Percentiles rank a stretch among this genome's conserved stretches.
Evolutionary conservation across 2,329 filamentous ascomycete species (phyloP).

Genomic region (Alternaria consortialis): DNA sequence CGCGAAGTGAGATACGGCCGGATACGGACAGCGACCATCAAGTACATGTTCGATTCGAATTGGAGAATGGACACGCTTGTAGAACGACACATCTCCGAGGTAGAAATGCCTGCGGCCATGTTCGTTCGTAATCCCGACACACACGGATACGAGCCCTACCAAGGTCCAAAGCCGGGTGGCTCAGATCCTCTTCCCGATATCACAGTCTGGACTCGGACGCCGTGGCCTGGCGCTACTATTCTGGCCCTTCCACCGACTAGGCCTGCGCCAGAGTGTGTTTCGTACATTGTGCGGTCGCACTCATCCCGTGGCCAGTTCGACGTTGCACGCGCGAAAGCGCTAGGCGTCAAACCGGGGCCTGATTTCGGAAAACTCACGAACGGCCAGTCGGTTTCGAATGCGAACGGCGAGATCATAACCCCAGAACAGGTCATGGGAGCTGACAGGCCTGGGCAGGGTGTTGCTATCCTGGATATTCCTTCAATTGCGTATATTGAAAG

Average conservation of each 20-base stretch:
- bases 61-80: conserved; percentile 77
- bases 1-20: conserved; percentile 56
- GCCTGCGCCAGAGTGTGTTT: conserved; percentile 74
- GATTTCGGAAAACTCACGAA: conserved; percentile 68
- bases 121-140: conserved; percentile 71
- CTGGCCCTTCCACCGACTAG: conserved; percentile 72
- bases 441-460: conserved; percentile 71
- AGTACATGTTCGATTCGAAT: conserved; percentile 79
- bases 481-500: conserved; percentile 73
- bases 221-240: conserved; percentile 78
- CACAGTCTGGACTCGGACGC: conserved; percentile 75
- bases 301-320: conserved; percentile 84
- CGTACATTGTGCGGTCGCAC: conserved; percentile 84
- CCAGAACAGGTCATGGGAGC: conserved; percentile 86
- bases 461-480: conserved; percentile 84
- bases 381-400: conserved; percentile 70
- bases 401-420: conserved; percentile 74
- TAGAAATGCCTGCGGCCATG: conserved; percentile 72
- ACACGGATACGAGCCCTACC: conserved; percentile 73
- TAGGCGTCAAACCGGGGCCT: conserved; percentile 69
- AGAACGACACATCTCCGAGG: conserved; percentile 71
- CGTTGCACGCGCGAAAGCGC: conserved; percentile 66
- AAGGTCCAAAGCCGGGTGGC: conserved; percentile 70
- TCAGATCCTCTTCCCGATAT: conserved; percentile 66
- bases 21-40: conserved; percentile 70